A percentile compares a stretch with the other conserved stretches of the same genome.
These are phyloP conservation scores for Cichorium intybus DNA, from an alignment of 140 eudicot genomes.

Conservation along the genomic window DNA sequence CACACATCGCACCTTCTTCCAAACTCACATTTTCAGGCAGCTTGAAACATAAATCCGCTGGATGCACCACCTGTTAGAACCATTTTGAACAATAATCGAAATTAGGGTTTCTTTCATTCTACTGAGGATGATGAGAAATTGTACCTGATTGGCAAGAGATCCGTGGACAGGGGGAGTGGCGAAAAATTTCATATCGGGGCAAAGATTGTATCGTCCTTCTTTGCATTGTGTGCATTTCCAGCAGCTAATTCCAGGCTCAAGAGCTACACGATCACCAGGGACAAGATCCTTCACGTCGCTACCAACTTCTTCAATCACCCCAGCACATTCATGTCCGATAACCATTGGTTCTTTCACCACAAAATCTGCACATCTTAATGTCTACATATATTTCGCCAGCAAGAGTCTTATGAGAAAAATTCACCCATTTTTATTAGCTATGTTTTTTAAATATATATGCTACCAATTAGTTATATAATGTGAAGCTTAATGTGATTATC, in stretches of 20 bases:
- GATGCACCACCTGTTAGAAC: conserved; percentile 62
- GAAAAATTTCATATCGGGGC: conserved; percentile 77
- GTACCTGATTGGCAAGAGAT: conserved; percentile 70
- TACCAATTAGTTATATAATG: background rate
- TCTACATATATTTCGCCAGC: conserved; percentile 23
- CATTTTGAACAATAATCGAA: background rate
- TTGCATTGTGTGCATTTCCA: conserved; percentile 62
- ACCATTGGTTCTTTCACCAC: conserved; percentile 81
- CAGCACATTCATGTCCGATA: conserved; percentile 78
- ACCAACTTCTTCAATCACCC: conserved; percentile 66
- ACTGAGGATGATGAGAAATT: background rate
- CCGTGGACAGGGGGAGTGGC: conserved; percentile 79
- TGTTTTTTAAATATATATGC: too few relatives aligned
- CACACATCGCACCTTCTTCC: conserved; percentile 89
- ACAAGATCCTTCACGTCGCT: conserved; percentile 54
- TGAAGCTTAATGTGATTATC: background rate
- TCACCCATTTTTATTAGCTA: too few relatives aligned
- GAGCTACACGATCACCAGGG: conserved; percentile 63
- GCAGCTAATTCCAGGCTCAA: conserved; percentile 71
- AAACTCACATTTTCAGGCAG: conserved; percentile 68
- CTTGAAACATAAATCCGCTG: conserved; percentile 66
- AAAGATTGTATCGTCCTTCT: conserved; percentile 68
- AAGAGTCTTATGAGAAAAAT: background rate
- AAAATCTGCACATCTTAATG: conserved; percentile 62
- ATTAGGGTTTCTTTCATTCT: background rate